Percentiles rank a stretch among this genome's conserved stretches.
Evolutionary conservation across 2,329 filamentous ascomycete species (phyloP).

Genomic region (Penicillium brasilianum): DNA sequence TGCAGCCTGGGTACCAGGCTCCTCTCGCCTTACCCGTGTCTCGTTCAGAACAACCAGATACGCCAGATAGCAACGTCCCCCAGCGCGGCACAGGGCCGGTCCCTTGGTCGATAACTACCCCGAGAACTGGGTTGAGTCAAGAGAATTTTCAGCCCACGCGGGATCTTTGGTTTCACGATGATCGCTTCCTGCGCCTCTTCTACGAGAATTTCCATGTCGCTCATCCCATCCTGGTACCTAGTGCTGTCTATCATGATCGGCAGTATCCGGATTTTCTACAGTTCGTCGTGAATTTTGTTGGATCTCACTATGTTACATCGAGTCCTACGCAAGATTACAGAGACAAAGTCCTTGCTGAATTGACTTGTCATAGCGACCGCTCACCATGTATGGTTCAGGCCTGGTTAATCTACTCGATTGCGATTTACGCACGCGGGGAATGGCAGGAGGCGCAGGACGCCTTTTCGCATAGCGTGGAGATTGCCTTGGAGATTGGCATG

Average conservation of each 20-base stretch:
- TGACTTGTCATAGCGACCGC: conserved; percentile 31
- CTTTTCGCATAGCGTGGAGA: conserved; percentile 67
- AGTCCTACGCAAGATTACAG: conserved; percentile 29
- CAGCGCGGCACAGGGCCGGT: conserved; percentile 26
- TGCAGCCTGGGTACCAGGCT: conserved; percentile 15
- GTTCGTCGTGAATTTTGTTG: conserved; percentile 58
- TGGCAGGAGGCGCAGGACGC: conserved; percentile 38
- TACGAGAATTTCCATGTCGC: conserved; percentile 59
- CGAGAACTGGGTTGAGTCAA: conserved; percentile 22
- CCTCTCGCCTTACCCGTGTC: conserved; percentile 15
- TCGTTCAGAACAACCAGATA: conserved; percentile 21
- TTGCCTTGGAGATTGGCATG: conserved; percentile 76
- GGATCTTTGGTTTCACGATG: conserved; percentile 32
- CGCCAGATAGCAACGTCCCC: conserved; percentile 26
- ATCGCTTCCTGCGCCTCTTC: conserved; percentile 52
- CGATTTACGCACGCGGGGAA: conserved; percentile 42
- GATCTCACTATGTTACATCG: conserved; percentile 55
- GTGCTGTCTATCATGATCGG: conserved; percentile 43
- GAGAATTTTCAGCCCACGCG: conserved; percentile 22
- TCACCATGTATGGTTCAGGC: conserved; percentile 46
- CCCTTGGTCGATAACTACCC: conserved; percentile 30
- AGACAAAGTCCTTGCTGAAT: conserved; percentile 34
- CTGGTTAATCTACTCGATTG: conserved; percentile 43
- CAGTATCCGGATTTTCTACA: conserved; percentile 54
- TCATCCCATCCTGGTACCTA: conserved; percentile 61